Conservation (phyloP, 495 filamentous ascomycete species). For the Bacidia rubella region DNA sequence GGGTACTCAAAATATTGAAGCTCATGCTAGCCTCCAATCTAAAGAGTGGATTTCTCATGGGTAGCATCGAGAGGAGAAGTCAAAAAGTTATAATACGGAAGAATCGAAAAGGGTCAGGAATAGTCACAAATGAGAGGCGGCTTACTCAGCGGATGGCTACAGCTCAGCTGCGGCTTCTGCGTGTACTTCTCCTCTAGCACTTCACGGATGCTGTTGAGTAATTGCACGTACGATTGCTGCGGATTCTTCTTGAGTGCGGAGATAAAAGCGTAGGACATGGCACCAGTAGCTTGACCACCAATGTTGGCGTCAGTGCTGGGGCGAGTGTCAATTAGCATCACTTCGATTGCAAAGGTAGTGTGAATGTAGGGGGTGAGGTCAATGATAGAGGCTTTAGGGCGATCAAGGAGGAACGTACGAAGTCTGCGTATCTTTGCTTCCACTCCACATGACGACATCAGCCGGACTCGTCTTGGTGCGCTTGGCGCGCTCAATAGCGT, state of each 20-base stretch:
- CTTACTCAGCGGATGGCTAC: constrained; percentile 90
- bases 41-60: not conserved
- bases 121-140: constrained; percentile 10
- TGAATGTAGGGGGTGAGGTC: constrained; percentile 15
- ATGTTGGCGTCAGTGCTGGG: constrained; percentile 48
- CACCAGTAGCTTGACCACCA: constrained; percentile 78
- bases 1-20: too few relatives aligned
- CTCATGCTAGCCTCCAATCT: too few relatives aligned
- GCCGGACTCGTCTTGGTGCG: constrained; percentile 89
- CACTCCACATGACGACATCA: constrained; percentile 96
- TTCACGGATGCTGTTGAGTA: constrained; percentile 90
- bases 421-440: constrained; percentile 92
- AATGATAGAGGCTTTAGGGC: constrained; percentile 10
- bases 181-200: constrained; percentile 79
- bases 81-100: constrained; percentile 12
- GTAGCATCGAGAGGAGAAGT: not conserved
- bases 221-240: constrained; percentile 91
- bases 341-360: not conserved
- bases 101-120: constrained; percentile 11
- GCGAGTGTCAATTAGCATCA: not conserved
- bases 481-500: constrained; percentile 62
- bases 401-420: constrained; percentile 45
- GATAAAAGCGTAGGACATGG: constrained; percentile 98
- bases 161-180: constrained; percentile 94
- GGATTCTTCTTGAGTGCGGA: constrained; percentile 89